Conservation (phyloP, 495 filamentous ascomycete genomes). For the Penicillium angulare region DNA sequence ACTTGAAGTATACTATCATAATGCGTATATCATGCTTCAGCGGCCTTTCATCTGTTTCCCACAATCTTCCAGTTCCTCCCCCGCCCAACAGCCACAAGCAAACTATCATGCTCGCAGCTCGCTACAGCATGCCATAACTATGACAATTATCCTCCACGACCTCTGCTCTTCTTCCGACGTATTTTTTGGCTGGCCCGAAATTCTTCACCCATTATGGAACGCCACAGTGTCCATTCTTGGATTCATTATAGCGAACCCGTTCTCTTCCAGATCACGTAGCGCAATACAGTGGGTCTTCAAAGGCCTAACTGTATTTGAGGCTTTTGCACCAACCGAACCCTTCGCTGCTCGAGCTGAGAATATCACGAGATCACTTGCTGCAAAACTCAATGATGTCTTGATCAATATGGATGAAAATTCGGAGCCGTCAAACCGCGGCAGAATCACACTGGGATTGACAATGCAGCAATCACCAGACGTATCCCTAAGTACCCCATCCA, state of each 20-base stretch:
- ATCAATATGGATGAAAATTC: neutral
- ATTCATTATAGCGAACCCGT: neutral
- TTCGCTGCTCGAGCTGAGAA: neutral
- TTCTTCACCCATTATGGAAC: neutral
- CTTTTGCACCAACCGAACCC: neutral
- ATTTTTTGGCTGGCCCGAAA: neutral
- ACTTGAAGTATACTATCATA: neutral
- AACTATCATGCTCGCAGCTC: neutral
- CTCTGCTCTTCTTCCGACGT: neutral
- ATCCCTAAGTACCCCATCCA: neutral
- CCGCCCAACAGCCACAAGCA: neutral
- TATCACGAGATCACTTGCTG: neutral
- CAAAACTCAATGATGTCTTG: neutral
- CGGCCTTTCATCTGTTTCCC: neutral
- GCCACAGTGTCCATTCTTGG: neutral
- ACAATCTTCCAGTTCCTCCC: neutral
- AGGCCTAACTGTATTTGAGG: neutral
- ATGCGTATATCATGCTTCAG: neutral
- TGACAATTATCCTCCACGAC: neutral
- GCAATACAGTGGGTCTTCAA: neutral
- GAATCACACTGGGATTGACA: neutral
- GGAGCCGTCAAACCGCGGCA: neutral
- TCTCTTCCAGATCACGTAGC: neutral
- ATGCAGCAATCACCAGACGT: neutral
- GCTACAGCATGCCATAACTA: neutral